Conservation (phyloP, 1,139 yeast species). For the Debaryomyces sp. region DNA sequence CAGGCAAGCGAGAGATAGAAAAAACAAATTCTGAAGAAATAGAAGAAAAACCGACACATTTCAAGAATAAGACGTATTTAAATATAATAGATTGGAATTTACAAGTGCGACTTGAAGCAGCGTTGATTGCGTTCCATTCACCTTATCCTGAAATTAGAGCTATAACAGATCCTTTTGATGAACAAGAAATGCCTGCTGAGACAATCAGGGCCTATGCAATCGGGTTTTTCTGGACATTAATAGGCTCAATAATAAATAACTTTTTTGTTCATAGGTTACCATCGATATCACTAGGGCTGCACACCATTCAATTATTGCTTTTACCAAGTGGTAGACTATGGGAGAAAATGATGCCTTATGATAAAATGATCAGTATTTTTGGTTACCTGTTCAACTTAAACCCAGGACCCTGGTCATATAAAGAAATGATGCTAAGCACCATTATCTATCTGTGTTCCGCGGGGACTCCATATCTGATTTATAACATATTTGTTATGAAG, state of each 20-base stretch:
- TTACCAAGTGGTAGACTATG: conserved; percentile 46
- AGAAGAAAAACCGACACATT: conserved; percentile 11
- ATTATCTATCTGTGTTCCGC: conserved; percentile 50
- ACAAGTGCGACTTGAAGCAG: conserved; percentile 43
- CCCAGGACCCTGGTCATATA: conserved; percentile 59
- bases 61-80: conserved; percentile 32
- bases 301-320: conserved; percentile 45
- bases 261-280: conserved; percentile 51
- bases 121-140: conserved; percentile 45
- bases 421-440: conserved; percentile 64
- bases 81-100: conserved; percentile 37
- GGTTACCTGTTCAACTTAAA: conserved; percentile 34
- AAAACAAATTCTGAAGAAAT: conserved; percentile 11
- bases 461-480: conserved; percentile 48
- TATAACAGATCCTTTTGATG: conserved; percentile 49
- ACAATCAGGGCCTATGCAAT: conserved; percentile 46
- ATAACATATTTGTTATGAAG: conserved; percentile 50
- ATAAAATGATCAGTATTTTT: conserved; percentile 24
- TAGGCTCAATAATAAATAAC: conserved; percentile 46
- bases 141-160: conserved; percentile 52
- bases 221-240: conserved; percentile 44
- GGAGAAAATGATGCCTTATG: conserved; percentile 36
- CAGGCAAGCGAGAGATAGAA: conserved; percentile 7
- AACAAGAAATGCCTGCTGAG: conserved; percentile 39
- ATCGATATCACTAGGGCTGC: conserved; percentile 38